phyloP scores from a whole-genome alignment of 441 rosid genomes.

The Pelargonium australe region DNA sequence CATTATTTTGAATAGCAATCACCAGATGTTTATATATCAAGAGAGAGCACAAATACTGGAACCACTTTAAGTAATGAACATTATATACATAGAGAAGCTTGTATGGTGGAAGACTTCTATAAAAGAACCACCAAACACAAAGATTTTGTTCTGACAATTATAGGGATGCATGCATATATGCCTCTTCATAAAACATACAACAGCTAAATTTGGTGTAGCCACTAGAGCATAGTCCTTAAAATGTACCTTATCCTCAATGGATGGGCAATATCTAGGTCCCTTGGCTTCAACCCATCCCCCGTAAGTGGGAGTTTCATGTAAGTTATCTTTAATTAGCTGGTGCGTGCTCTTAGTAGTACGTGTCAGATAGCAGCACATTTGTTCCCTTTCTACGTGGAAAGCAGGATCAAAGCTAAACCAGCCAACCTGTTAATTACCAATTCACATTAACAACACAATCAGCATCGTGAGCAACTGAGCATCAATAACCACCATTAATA shows the following conservation, averaged over 20 bases:
- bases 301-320: conserved; percentile 98
- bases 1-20: not conserved
- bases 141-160: not conserved
- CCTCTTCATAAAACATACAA: not conserved
- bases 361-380: conserved; percentile 91
- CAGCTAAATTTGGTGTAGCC: not conserved
- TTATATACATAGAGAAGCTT: not conserved
- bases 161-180: not conserved
- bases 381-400: conserved; percentile 81
- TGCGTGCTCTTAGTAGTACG: conserved; percentile 83
- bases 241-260: conserved; percentile 91
- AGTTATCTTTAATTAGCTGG: conserved; percentile 79
- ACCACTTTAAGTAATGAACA: not conserved
- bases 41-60: not conserved
- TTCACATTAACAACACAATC: conserved; percentile 24
- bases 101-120: not conserved
- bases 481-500: conserved; percentile 11
- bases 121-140: not conserved
- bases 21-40: not conserved
- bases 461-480: conserved; percentile 9
- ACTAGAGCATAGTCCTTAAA: not conserved
- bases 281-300: conserved; percentile 99
- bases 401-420: conserved; percentile 98
- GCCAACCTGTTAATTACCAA: conserved; percentile 51
- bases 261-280: conserved; percentile 99